Percentiles rank a stretch among this genome's conserved stretches.
Evolutionary conservation across 2,329 filamentous ascomycete species (phyloP).

Genomic region (Hymenoscyphus repandus): DNA sequence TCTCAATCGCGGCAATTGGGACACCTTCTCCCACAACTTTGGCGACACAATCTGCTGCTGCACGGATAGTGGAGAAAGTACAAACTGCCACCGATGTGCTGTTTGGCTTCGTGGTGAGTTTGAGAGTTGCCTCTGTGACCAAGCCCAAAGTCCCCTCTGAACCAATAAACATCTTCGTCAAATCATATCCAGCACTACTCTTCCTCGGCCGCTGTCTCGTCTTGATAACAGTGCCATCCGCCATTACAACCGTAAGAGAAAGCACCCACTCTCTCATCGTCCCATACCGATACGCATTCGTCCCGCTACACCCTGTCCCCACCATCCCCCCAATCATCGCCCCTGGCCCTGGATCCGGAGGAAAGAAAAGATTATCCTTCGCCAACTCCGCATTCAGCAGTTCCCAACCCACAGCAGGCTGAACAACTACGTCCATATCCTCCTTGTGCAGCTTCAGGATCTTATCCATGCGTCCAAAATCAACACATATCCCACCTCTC

Average conservation of each 20-base stretch:
- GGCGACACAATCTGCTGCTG: conserved; percentile 59
- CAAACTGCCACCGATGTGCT: conserved; percentile 75
- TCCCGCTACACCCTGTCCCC: conserved; percentile 68
- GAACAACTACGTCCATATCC: conserved; percentile 70
- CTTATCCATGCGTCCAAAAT: conserved; percentile 81
- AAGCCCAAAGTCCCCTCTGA: conserved; percentile 88
- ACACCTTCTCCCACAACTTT: conserved; percentile 75
- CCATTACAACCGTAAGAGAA: conserved; percentile 79
- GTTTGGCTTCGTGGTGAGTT: conserved; percentile 75
- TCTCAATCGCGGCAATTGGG: conserved; percentile 85
- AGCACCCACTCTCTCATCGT: conserved; percentile 96
- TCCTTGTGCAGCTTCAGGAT: conserved; percentile 72
- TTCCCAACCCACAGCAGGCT: conserved; percentile 85
- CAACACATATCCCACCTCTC: conserved; percentile 75
- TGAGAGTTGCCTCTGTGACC: conserved; percentile 85
- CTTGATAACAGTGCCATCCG: conserved; percentile 85
- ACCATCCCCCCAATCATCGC: conserved; percentile 91
- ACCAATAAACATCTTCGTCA: conserved; percentile 84
- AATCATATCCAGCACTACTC: conserved; percentile 85
- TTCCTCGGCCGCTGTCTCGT: conserved; percentile 84
- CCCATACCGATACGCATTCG: conserved; percentile 87
- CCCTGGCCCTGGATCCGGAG: conserved; percentile 83
- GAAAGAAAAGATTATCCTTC: conserved; percentile 78
- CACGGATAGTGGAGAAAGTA: conserved; percentile 46
- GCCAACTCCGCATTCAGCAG: conserved; percentile 71